Evolutionary conservation across 495 filamentous ascomycete species (phyloP).

Genomic region (Lichina pygmaea): DNA sequence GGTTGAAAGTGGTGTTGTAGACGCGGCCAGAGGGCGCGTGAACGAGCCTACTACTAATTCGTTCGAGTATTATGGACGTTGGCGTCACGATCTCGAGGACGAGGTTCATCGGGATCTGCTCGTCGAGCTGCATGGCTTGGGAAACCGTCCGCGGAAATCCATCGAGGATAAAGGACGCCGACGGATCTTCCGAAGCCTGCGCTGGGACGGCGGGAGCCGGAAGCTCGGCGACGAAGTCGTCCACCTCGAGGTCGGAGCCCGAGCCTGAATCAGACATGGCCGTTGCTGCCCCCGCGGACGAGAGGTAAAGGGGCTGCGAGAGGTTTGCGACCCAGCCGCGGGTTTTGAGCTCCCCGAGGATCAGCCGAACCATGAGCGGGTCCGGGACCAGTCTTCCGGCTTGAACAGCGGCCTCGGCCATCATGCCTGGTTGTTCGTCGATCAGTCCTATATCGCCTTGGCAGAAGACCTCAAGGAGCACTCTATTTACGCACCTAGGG

Average conservation of each 20-base stretch:
- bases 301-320: neutral
- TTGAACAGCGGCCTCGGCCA: constrained; percentile 71
- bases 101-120: constrained; percentile 70
- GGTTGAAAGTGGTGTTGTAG: constrained; percentile 84
- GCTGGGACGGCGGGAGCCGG: constrained; percentile 10
- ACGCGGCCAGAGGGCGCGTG: constrained; percentile 77
- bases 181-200: constrained; percentile 33
- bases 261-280: neutral
- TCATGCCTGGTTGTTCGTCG: constrained; percentile 29
- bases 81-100: constrained; percentile 46
- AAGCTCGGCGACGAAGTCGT: neutral
- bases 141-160: constrained; percentile 74
- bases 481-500: constrained; percentile 32
- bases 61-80: constrained; percentile 52
- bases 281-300: neutral
- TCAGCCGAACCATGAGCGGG: constrained; percentile 71
- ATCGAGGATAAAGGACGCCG: constrained; percentile 81
- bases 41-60: constrained; percentile 78
- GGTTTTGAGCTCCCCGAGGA: constrained; percentile 57
- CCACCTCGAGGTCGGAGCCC: neutral
- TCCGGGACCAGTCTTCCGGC: constrained; percentile 66
- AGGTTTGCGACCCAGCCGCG: constrained; percentile 48
- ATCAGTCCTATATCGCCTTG: neutral
- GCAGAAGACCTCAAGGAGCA: neutral
- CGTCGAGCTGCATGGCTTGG: constrained; percentile 54